These are phyloP conservation scores for Neopestalotiopsis clavispora DNA, from an alignment of 2,329 filamentous ascomycete species.

Conservation along the genomic window DNA sequence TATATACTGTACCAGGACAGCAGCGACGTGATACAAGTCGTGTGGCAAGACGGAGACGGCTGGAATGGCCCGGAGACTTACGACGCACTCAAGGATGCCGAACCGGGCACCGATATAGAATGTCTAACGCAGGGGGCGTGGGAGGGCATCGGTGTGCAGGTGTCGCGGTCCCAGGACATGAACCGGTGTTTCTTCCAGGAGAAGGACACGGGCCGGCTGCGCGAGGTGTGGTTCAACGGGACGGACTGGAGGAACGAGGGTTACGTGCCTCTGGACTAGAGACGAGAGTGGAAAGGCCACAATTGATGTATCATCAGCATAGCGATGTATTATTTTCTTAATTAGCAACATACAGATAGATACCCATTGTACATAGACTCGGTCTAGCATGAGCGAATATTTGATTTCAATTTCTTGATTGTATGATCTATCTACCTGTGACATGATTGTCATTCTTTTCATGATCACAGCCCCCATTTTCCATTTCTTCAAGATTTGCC, in stretches of 20 bases:
- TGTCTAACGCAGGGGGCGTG: constrained; percentile 27
- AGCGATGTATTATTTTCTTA: too few relatives aligned
- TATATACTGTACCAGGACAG: constrained; percentile 29
- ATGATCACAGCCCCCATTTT: neutral
- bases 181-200: constrained; percentile 30
- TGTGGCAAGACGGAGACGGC: constrained; percentile 27
- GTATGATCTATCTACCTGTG: too few relatives aligned
- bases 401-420: too few relatives aligned
- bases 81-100: constrained; percentile 23
- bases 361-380: too few relatives aligned
- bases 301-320: neutral
- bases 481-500: neutral
- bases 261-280: constrained; percentile 20
- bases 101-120: constrained; percentile 26
- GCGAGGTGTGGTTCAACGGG: constrained; percentile 30
- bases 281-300: neutral
- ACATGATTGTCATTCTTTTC: too few relatives aligned
- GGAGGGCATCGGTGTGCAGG: constrained; percentile 11
- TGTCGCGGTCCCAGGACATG: constrained; percentile 30
- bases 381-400: too few relatives aligned
- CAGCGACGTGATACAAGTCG: constrained; percentile 24
- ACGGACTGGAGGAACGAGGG: constrained; percentile 25
- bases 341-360: too few relatives aligned
- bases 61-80: constrained; percentile 29
- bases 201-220: constrained; percentile 19